A percentile compares a stretch with the other conserved stretches of the same genome.
These are phyloP conservation scores for Pyricularia pennisetigena DNA, from an alignment of 2,329 filamentous ascomycete species.

Conservation along the genomic window DNA sequence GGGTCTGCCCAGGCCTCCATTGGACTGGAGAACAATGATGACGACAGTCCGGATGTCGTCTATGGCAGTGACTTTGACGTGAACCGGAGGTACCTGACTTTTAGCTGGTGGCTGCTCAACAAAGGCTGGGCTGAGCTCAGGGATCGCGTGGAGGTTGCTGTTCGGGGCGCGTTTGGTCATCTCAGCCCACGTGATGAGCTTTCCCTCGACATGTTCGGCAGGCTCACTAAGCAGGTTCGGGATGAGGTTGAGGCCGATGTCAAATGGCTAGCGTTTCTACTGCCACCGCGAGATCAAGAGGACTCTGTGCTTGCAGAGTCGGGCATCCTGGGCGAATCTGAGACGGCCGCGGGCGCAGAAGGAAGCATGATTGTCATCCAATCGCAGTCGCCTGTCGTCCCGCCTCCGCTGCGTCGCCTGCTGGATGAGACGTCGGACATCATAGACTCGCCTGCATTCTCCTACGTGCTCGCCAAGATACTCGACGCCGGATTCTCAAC, in stretches of 20 bases:
- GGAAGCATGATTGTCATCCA: slow-evolving; percentile 12
- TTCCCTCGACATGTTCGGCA: slow-evolving; percentile 67
- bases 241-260: slow-evolving; percentile 67
- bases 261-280: slow-evolving; percentile 73
- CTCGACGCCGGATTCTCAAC: slow-evolving; percentile 82
- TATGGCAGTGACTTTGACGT: slow-evolving; percentile 94
- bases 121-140: slow-evolving; percentile 78
- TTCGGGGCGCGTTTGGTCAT: slow-evolving; percentile 80
- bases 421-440: slow-evolving; percentile 94
- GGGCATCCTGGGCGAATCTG: slow-evolving; percentile 55
- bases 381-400: slow-evolving; percentile 28
- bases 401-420: slow-evolving; percentile 62
- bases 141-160: slow-evolving; percentile 72
- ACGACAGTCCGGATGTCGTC: slow-evolving; percentile 72
- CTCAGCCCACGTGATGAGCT: slow-evolving; percentile 85
- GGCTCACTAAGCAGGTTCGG: slow-evolving; percentile 74
- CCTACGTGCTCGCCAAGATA: slow-evolving; percentile 73
- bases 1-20: slow-evolving; percentile 67
- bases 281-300: slow-evolving; percentile 72
- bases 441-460: slow-evolving; percentile 86
- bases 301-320: slow-evolving; percentile 77
- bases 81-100: slow-evolving; percentile 87
- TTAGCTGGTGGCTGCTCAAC: slow-evolving; percentile 97
- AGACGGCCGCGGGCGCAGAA: slow-evolving; percentile 20
- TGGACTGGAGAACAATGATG: slow-evolving; percentile 85